Evolutionary conservation across 768 basidiomycete genomes (phyloP).

Genomic region (Exsudoporus frostii): DNA sequence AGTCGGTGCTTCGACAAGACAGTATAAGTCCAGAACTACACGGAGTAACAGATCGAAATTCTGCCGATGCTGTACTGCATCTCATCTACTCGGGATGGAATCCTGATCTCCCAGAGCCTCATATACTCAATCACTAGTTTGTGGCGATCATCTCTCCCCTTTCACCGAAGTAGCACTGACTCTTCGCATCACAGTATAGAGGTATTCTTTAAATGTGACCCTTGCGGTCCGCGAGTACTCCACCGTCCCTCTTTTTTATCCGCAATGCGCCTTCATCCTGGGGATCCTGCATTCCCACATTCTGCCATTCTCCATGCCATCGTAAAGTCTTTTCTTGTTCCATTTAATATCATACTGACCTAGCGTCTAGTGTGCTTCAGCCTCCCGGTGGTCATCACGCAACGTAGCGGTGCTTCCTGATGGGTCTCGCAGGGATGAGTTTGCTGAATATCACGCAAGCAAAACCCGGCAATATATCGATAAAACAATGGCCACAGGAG

Average conservation of each 20-base stretch:
- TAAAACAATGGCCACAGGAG: constrained; percentile 84
- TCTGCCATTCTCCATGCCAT: constrained; percentile 90
- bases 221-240: constrained; percentile 80
- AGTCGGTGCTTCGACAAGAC: constrained; percentile 34
- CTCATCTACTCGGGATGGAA: constrained; percentile 80
- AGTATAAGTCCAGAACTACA: constrained; percentile 52
- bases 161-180: constrained; percentile 13
- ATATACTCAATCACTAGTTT: constrained; percentile 72
- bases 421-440: constrained; percentile 76
- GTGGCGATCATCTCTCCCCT: constrained; percentile 27
- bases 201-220: constrained; percentile 85
- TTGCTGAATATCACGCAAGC: constrained; percentile 82
- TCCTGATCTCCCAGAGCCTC: constrained; percentile 76
- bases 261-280: constrained; percentile 75
- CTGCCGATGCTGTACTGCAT: constrained; percentile 56
- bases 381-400: constrained; percentile 79
- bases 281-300: constrained; percentile 83
- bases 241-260: constrained; percentile 79
- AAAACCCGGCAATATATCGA: constrained; percentile 89
- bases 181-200: constrained; percentile 58
- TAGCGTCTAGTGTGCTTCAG: constrained; percentile 63
- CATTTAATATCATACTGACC: constrained; percentile 12
- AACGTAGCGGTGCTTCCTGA: constrained; percentile 65
- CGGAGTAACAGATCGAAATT: constrained; percentile 36
- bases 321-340: constrained; percentile 38